Evolutionary conservation across 139 green algal species (phyloP), one percentile per base, ranked within the genome.

Genomic region (Ostreobium quekettii): DNA sequence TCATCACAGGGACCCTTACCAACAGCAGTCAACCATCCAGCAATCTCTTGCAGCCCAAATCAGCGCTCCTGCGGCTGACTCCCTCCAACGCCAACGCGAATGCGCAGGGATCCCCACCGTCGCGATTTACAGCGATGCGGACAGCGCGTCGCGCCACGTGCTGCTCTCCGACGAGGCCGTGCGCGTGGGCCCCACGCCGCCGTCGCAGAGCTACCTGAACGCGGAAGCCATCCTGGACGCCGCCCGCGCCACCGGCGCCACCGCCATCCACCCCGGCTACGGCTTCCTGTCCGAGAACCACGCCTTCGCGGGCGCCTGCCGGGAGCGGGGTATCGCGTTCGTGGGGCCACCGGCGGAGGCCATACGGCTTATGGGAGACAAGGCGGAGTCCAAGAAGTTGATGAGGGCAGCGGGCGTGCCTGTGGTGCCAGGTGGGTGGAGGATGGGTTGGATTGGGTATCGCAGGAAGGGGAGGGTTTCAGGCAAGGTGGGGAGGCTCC

Each of bases 21-120:
- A n/a, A n/a, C n/a, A n/a, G n/a, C n/a, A n/a, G n/a, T n/a, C n/a
- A n/a, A n/a, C n/a, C n/a, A n/a, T n/a, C n/a, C n/a, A n/a, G n/a
- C n/a, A n/a, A n/a, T n/a, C n/a, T n/a, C n/a, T n/a, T n/a, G n/a
- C n/a, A n/a, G n/a, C n/a, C n/a, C n/a, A n/a, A n/a, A n/a, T n/a
- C n/a, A n/a, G n/a, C n/a, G n/a, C n/a, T n/a, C n/a, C n/a, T n/a
- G n/a, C n/a, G n/a, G n/a, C n/a, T n/a, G n/a, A n/a, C n/a, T n/a
- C n/a, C n/a, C n/a, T n/a, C n/a, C n/a, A n/a, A n/a, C n/a, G n/a
- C n/a, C n/a, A n/a, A n/a, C n/a, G n/a, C n/a, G n/a, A n/a, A n/a
- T n/a, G n/a, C n/a, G n/a, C 67, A 82, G 81, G 88, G n/a, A 90
- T 95, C 32, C 78, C 64, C 11, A 92, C 87, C 1, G 86, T 93